Percentiles rank a stretch among this genome's conserved stretches.
Conservation (phyloP, 179 eudicot species). For the Actinidia chinensis region DNA sequence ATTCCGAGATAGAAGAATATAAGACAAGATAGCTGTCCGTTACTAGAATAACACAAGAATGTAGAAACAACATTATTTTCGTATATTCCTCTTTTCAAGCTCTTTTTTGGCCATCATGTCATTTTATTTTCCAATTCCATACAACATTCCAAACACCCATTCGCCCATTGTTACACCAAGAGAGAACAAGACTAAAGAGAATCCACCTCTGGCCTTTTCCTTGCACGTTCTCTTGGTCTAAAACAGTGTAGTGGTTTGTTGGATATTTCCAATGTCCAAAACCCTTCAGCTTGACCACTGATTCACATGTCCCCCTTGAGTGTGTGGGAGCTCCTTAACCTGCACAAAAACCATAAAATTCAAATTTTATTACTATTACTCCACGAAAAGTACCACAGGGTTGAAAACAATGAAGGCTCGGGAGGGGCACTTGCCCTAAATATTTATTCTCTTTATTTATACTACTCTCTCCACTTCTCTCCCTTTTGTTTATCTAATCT, state of each 20-base stretch:
- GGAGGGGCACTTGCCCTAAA: too few relatives aligned
- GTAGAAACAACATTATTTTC: neutral
- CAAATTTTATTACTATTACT: too few relatives aligned
- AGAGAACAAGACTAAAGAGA: neutral
- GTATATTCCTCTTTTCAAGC: neutral
- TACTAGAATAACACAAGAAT: too few relatives aligned
- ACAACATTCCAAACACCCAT: neutral
- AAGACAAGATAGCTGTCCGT: neutral
- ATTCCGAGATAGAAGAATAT: neutral
- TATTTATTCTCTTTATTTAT: too few relatives aligned
- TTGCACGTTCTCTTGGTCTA: conserved; percentile 2
- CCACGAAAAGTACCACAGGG: too few relatives aligned
- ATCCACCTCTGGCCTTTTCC: neutral
- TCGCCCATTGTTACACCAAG: neutral
- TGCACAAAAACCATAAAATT: conserved; percentile 16
- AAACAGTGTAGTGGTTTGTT: conserved; percentile 50
- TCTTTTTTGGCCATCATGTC: neutral
- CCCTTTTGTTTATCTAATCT: too few relatives aligned
- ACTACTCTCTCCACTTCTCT: too few relatives aligned
- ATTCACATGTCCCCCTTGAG: conserved; percentile 51
- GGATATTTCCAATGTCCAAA: conserved; percentile 43
- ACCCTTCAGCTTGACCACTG: conserved; percentile 50
- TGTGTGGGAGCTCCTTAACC: conserved; percentile 50
- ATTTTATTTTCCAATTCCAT: neutral
- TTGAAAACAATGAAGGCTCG: too few relatives aligned